A percentile compares a stretch with the other conserved stretches of the same genome.
These are phyloP conservation scores for Elaeis guineensis DNA, from an alignment of 176 grass and related monocot species.

Conservation along the genomic window DNA sequence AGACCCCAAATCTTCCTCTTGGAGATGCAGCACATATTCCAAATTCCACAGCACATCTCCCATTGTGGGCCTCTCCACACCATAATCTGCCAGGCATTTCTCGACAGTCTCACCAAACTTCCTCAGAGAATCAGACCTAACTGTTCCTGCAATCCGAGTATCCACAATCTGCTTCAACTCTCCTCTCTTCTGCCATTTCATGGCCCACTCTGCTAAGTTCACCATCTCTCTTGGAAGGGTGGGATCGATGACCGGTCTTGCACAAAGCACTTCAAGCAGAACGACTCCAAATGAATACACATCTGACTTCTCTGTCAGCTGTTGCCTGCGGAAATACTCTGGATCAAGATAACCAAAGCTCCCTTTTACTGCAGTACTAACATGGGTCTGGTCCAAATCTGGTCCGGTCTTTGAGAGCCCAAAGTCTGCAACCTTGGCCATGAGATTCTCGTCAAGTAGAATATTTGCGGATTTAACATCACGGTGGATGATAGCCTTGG, in stretches of 20 bases:
- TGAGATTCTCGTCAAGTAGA: slow-evolving; percentile 85
- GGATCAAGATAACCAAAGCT: slow-evolving; percentile 99
- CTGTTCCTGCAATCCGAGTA: slow-evolving; percentile 42
- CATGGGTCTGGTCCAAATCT: slow-evolving; percentile 87
- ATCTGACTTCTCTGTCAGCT: slow-evolving; percentile 88
- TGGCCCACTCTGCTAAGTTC: slow-evolving; percentile 88
- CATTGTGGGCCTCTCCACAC: slow-evolving; percentile 75
- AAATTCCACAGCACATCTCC: slow-evolving; percentile 89
- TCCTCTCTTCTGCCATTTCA: slow-evolving; percentile 84
- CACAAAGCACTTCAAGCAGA: slow-evolving; percentile 82
- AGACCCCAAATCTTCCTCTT: slow-evolving; percentile 45
- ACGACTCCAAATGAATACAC: slow-evolving; percentile 96
- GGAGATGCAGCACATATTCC: slow-evolving; percentile 83
- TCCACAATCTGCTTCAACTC: slow-evolving; percentile 81
- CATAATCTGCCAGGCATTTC: slow-evolving; percentile 81
- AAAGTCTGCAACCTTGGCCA: slow-evolving; percentile 85
- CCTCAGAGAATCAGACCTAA: slow-evolving; percentile 72
- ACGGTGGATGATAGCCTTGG: slow-evolving; percentile 86
- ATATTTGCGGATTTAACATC: slow-evolving; percentile 98
- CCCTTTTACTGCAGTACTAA: slow-evolving; percentile 94
- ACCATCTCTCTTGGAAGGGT: slow-evolving; percentile 79
- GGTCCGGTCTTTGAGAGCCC: slow-evolving; percentile 88
- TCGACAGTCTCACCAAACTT: slow-evolving; percentile 88
- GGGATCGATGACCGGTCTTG: slow-evolving; percentile 84
- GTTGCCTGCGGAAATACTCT: slow-evolving; percentile 82